Evolutionary conservation across 306 rosid species (phyloP).

Genomic region (Prunus campanulata): DNA sequence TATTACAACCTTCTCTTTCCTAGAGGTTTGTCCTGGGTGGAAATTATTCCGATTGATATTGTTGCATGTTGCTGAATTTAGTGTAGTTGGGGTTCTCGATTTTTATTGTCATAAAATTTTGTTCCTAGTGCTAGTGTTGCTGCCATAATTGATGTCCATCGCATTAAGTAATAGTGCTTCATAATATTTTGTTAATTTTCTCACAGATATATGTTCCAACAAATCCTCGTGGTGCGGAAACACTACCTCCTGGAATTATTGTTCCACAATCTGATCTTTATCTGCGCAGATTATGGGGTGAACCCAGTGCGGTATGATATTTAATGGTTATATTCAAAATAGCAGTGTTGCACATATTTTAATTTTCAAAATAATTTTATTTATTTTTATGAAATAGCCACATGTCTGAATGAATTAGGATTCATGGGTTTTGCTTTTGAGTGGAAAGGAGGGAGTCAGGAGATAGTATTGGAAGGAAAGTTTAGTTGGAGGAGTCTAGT

Average conservation of each 20-base stretch:
- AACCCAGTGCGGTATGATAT: conserved; percentile 81
- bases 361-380: not conserved
- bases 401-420: not conserved
- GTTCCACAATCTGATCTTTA: conserved; percentile 80
- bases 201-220: conserved; percentile 69
- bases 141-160: not conserved
- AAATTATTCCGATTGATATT: not conserved
- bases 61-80: conserved; percentile 1
- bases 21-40: not conserved
- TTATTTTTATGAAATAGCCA: not conserved
- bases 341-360: not conserved
- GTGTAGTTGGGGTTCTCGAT: not conserved
- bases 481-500: not conserved
- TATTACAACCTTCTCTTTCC: not conserved
- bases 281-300: conserved; percentile 93
- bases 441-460: not conserved
- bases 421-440: not conserved
- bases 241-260: conserved; percentile 84
- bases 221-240: conserved; percentile 94
- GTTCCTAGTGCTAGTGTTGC: not conserved
- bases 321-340: conserved; percentile 12
- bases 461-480: not conserved
- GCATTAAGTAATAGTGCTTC: not conserved
- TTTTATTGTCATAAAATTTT: not conserved
- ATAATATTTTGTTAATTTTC: conserved; percentile 15